phyloP scores from a whole-genome alignment of 176 grass and related monocot genomes.

The sorghum (Sorghum bicolor) region DNA sequence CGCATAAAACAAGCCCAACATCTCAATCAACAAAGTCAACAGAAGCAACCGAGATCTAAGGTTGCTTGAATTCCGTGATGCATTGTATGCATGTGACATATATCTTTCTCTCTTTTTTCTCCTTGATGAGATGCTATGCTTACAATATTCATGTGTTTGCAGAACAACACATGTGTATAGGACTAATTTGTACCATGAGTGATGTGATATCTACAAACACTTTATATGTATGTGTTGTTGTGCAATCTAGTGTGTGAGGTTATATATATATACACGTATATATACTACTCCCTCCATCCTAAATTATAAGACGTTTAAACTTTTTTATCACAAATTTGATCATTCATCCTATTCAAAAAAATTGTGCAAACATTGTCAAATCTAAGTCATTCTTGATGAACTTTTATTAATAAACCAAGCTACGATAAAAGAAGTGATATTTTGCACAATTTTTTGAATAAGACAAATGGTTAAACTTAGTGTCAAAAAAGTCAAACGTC shows the following conservation, averaged over 20 bases:
- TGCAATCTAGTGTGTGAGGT: not conserved
- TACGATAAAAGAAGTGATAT: too few relatives aligned
- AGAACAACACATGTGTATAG: conserved; percentile 10
- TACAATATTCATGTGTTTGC: not conserved
- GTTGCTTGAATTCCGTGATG: conserved; percentile 38
- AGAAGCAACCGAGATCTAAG: conserved; percentile 32
- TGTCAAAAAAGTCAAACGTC: too few relatives aligned
- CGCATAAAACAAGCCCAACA: conserved; percentile 25
- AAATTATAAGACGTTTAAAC: too few relatives aligned
- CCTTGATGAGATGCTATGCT: not conserved
- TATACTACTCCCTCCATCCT: too few relatives aligned
- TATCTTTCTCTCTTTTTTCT: not conserved
- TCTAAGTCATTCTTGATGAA: too few relatives aligned
- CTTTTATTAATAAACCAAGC: too few relatives aligned
- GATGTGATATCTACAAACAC: conserved; percentile 14
- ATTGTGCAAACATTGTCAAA: too few relatives aligned
- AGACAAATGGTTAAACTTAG: too few relatives aligned
- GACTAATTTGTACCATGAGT: not conserved
- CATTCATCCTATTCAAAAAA: too few relatives aligned
- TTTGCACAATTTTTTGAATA: too few relatives aligned
- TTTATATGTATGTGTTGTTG: not conserved
- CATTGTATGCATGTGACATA: conserved; percentile 17
- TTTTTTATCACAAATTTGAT: too few relatives aligned
- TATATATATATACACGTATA: not conserved
- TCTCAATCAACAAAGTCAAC: conserved; percentile 47